Evolutionary conservation across 2,329 filamentous ascomycete genomes (phyloP).

Genomic region (Ascochyta rabiei): DNA sequence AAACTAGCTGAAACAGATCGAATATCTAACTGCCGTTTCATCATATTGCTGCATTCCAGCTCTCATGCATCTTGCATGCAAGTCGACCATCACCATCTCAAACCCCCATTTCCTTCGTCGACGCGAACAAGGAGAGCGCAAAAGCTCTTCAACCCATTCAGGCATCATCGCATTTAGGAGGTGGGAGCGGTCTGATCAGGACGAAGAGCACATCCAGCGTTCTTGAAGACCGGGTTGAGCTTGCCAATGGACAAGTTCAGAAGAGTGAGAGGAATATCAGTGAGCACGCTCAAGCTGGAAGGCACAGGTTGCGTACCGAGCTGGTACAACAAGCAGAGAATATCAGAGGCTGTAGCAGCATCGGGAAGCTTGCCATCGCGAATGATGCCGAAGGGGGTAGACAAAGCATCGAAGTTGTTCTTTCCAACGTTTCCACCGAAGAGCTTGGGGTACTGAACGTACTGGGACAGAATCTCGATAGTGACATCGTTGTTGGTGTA

Average conservation of each 20-base stretch:
- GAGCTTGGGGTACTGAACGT: slow-evolving; percentile 51
- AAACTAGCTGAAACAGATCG: not conserved
- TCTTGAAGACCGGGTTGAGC: slow-evolving; percentile 33
- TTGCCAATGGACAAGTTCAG: slow-evolving; percentile 26
- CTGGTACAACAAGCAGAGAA: slow-evolving; percentile 54
- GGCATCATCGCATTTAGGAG: slow-evolving; percentile 1
- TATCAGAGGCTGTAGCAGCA: slow-evolving; percentile 30
- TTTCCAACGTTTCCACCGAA: slow-evolving; percentile 52
- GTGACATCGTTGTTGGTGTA: slow-evolving; percentile 48
- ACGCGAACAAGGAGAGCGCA: slow-evolving; percentile 12
- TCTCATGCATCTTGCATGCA: not conserved
- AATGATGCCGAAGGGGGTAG: slow-evolving; percentile 46
- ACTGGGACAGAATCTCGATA: slow-evolving; percentile 50
- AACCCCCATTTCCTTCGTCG: too few relatives aligned
- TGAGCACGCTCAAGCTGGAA: slow-evolving; percentile 20
- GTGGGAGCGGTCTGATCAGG: slow-evolving; percentile 50
- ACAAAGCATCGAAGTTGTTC: slow-evolving; percentile 47
- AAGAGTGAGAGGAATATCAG: slow-evolving; percentile 16
- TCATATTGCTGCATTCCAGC: not conserved
- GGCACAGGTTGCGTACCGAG: slow-evolving; percentile 49
- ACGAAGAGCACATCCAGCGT: slow-evolving; percentile 50
- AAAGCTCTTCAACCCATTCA: slow-evolving; percentile 13
- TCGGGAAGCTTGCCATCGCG: slow-evolving; percentile 46
- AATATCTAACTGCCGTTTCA: not conserved
- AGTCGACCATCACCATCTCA: not conserved